phyloP scores from a whole-genome alignment of 495 filamentous ascomycete species.

The Penicillium samsonianum region DNA sequence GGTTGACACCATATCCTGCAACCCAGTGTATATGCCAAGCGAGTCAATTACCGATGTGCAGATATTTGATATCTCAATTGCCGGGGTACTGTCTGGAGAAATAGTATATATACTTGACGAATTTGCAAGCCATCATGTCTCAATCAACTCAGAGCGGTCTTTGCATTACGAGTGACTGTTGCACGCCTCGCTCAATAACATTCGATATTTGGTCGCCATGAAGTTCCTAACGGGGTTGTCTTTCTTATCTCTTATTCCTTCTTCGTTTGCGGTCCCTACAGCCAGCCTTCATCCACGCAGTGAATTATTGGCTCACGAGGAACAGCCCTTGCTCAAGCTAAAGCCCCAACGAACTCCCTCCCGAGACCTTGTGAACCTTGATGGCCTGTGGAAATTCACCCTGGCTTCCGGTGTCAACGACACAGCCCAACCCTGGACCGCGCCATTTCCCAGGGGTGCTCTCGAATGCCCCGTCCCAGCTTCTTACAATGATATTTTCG shows the following conservation, averaged over 20 bases:
- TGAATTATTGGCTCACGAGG: neutral
- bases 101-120: neutral
- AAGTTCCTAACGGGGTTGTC: neutral
- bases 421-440: constrained; percentile 8
- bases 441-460: constrained; percentile 2
- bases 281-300: neutral
- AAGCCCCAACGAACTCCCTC: constrained; percentile 3
- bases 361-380: constrained; percentile 7
- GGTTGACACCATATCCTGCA: neutral
- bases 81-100: neutral
- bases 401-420: constrained; percentile 5
- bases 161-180: neutral
- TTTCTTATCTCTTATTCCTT: constrained; percentile 1
- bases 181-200: neutral
- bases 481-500: constrained; percentile 10
- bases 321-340: constrained; percentile 11
- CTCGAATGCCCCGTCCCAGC: constrained; percentile 11
- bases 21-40: neutral
- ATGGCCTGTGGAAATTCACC: constrained; percentile 12
- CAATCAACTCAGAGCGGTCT: neutral
- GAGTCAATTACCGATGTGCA: neutral
- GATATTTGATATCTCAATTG: neutral
- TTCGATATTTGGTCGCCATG: neutral
- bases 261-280: constrained; percentile 1
- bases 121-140: neutral